Conservation (phyloP, 1,284 basidiomycete species). For the Ganoderma boninense region DNA sequence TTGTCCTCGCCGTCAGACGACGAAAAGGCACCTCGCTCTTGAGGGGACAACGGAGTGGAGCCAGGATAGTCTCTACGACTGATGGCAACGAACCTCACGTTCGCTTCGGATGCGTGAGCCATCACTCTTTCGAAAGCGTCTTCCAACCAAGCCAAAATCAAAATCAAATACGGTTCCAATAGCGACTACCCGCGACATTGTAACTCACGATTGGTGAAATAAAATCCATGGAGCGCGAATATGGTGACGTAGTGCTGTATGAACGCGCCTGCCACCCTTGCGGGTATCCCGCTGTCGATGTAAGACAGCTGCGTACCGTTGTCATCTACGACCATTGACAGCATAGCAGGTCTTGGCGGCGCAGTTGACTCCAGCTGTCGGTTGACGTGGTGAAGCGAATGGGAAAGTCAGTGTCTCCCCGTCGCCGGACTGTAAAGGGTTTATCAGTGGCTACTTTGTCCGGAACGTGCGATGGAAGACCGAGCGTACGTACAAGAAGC, state of each 20-base stretch:
- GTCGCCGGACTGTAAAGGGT: background rate
- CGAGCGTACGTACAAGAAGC: constrained; percentile 8
- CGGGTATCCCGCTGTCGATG: constrained; percentile 28
- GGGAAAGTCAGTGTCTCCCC: background rate
- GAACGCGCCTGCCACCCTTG: background rate
- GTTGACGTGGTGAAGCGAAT: background rate
- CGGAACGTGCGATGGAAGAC: background rate
- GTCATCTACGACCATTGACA: constrained; percentile 21
- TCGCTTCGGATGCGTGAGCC: constrained; percentile 21
- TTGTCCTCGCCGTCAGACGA: constrained; percentile 31
- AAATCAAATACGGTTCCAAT: background rate
- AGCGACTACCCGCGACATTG: background rate
- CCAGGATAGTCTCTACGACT: constrained; percentile 33
- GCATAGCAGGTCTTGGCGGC: constrained; percentile 26
- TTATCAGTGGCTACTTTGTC: background rate
- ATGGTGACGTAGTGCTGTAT: constrained; percentile 22
- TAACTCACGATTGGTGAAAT: constrained; percentile 24
- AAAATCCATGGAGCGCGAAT: constrained; percentile 30
- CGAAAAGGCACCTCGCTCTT: constrained; percentile 33
- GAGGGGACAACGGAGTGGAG: constrained; percentile 24
- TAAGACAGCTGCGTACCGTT: constrained; percentile 25
- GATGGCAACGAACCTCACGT: constrained; percentile 39
- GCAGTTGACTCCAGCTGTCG: background rate
- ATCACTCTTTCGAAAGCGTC: constrained; percentile 28
- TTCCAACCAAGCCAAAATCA: background rate